Evolutionary conservation across 1,139 yeast species (phyloP), one percentile per base, ranked within the genome.

Genomic region (Zygosaccharomyces pseudobailii): DNA sequence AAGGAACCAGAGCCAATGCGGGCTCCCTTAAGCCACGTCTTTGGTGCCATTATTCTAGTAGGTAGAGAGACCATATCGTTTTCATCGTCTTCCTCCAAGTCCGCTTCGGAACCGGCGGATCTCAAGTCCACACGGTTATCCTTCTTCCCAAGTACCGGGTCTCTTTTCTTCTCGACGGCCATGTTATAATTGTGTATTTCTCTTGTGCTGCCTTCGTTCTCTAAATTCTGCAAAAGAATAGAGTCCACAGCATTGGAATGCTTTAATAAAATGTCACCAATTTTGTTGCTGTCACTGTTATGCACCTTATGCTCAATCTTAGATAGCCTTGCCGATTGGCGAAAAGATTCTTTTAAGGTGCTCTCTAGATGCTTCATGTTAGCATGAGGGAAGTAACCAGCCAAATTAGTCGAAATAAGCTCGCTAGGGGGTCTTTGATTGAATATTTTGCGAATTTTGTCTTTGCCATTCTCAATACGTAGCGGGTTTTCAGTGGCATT

Each of bases 351-450:
- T 27, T 95, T 72, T 40, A 90, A 80, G 1, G 96, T 89, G 51
- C 84, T 82, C 55, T 87, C 86, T 52, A 92, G 74, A 48, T 84
- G 86, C 42, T 76, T 74, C 45, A 82, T 80, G 35, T 80, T 83
- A 0, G 95, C 84, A 43, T 84, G 85, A 0, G 98, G 98, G 72
- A 92, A 92, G 65, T 87, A 92, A 55, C 90, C 96, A 1, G 89
- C 85, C 58, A 92, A 72, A 62, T 92, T 89, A 9, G 92, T 83
- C 1, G 96, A 87, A 55, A 92, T 92, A 60, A 89, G 77, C 63
- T 89, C 96, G 54, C 94, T 84, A 2, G 97, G 92, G 9, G 98
- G 98, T 59, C 97, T 75, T 62, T 88, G 96, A 13, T 95, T 95
- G 62, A 85, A 84, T 54, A 87, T 79, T 52, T 77, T 77, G 78